phyloP scores from a whole-genome alignment of 2,329 filamentous ascomycete species.

The Fusarium robinianum region DNA sequence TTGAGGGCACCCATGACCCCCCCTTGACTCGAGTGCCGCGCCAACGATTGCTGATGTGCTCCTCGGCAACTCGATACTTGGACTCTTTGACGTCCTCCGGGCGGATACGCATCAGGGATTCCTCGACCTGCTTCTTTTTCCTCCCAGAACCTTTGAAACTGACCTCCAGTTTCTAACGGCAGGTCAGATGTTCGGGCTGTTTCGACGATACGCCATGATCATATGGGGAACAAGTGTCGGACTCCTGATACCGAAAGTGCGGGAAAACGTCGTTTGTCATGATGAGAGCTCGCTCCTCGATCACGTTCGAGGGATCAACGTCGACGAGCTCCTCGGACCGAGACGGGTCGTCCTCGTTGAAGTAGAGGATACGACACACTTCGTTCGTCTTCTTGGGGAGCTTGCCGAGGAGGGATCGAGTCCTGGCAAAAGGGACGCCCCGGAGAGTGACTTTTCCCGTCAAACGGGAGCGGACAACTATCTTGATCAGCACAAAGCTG shows the following conservation, averaged over 20 bases:
- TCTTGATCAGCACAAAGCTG: conserved; percentile 48
- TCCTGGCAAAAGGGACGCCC: conserved; percentile 46
- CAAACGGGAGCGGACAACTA: conserved; percentile 42
- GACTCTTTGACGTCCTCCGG: conserved; percentile 38
- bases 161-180: conserved; percentile 53
- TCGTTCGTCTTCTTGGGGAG: conserved; percentile 50
- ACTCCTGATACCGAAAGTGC: conserved; percentile 37
- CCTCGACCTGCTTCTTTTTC: conserved; percentile 40
- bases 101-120: conserved; percentile 42
- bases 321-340: conserved; percentile 45
- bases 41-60: conserved; percentile 42
- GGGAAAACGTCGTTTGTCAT: conserved; percentile 61
- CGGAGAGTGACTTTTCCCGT: conserved; percentile 39
- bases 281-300: conserved; percentile 48
- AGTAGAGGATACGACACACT: conserved; percentile 45
- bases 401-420: conserved; percentile 42
- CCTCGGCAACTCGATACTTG: conserved; percentile 39
- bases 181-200: conserved; percentile 50
- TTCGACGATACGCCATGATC: conserved; percentile 25
- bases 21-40: conserved; percentile 36
- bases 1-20: conserved; percentile 38
- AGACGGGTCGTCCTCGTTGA: conserved; percentile 43
- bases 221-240: conserved; percentile 9
- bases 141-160: conserved; percentile 32
- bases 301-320: conserved; percentile 45